Evolutionary conservation across 306 rosid genomes (phyloP).

Genomic region (Vigna nakashimae): DNA sequence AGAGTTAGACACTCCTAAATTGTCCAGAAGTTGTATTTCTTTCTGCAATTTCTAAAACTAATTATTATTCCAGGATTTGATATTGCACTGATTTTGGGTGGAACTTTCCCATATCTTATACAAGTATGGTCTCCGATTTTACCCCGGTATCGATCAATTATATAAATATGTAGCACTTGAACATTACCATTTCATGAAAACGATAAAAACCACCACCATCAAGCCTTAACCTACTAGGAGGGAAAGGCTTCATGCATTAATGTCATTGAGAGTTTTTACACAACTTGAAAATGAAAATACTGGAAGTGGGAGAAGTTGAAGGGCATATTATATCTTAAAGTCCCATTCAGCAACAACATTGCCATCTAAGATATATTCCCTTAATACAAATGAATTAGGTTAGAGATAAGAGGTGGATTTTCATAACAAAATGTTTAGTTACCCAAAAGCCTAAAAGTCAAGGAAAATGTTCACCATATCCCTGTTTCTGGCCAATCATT

Average conservation of each 20-base stretch:
- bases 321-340: constrained; percentile 1
- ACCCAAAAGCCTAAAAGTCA: neutral
- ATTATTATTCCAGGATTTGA: neutral
- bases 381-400: neutral
- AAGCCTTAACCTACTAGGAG: neutral
- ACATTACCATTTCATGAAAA: neutral
- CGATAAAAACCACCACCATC: neutral
- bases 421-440: neutral
- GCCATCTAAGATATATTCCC: constrained; percentile 13
- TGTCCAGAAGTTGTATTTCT: neutral
- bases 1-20: neutral
- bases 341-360: neutral
- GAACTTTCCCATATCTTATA: neutral
- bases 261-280: neutral
- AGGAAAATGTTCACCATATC: neutral
- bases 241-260: neutral
- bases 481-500: constrained; percentile 5
- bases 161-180: neutral
- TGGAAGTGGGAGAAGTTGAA: constrained; percentile 13
- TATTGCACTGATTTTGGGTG: neutral
- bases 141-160: neutral
- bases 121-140: neutral
- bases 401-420: neutral
- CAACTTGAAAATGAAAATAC: neutral
- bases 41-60: neutral